These are phyloP conservation scores for Spiraea crenata DNA, from an alignment of 331 rosid species.

Conservation along the genomic window DNA sequence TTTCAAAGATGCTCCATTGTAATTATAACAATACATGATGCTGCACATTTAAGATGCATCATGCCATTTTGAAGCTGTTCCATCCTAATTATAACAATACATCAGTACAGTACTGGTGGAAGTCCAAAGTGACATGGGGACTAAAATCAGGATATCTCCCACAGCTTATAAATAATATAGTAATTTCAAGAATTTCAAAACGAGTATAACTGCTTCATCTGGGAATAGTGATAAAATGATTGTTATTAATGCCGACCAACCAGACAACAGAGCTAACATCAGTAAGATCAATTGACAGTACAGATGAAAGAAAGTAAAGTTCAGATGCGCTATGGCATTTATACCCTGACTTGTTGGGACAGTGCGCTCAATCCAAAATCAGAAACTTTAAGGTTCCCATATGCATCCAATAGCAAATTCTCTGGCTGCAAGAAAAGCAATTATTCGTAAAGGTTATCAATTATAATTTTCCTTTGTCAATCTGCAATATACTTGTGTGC, in stretches of 20 bases:
- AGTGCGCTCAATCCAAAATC: constrained; percentile 98
- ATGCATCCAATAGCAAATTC: constrained; percentile 75
- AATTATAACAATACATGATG: not conserved
- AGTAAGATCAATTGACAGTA: constrained; percentile 17
- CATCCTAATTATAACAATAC: not conserved
- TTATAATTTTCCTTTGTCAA: constrained; percentile 11
- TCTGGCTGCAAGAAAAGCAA: constrained; percentile 72
- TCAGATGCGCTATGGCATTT: constrained; percentile 20
- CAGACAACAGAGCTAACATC: constrained; percentile 5
- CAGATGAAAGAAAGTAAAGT: constrained; percentile 19
- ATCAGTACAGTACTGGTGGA: not conserved
- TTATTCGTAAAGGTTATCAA: constrained; percentile 15
- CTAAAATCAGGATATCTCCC: not conserved
- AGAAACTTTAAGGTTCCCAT: constrained; percentile 88
- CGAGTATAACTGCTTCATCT: not conserved
- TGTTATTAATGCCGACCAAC: not conserved
- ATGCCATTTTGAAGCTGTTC: not conserved
- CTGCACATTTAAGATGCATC: not conserved
- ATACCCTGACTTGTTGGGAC: constrained; percentile 93
- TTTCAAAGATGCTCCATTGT: not conserved
- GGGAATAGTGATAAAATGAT: not conserved
- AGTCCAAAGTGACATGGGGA: not conserved
- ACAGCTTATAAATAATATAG: not conserved
- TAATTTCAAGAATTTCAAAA: not conserved
- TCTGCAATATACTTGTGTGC: constrained; percentile 7